Base-by-base conservation (phyloP, 805 yeast genomes). In the Zygoascus biomembranicola region DNA sequence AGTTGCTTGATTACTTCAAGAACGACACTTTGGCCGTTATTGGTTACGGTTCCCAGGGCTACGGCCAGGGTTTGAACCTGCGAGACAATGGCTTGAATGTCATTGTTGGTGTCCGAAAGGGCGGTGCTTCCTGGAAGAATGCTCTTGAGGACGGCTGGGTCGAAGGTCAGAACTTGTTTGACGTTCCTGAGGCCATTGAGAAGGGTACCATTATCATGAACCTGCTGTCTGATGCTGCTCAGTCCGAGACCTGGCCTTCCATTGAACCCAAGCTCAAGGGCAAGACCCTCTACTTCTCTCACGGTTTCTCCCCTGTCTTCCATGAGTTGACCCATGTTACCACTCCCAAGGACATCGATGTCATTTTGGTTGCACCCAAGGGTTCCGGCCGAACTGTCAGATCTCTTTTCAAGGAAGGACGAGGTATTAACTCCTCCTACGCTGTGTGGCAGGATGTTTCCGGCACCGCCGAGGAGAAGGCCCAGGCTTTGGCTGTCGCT, bases 311-410 rank as follows among this genome's bases (percentile, higher is more conserved):
- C 54, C 98, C 98, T 70, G 97, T 94, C 59, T 94, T 94, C 92
- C 89, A 90, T 79, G 90, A 90, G 67, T 85, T 92, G 77, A 94
- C 99, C 73, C 79, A 90, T 69, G 99, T 94, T 68, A 97, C 83
- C 68, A 85, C 96, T 69, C 99, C 99, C 78, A 76, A 77, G 64
- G 87, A 92, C 77, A 81, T 94, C 63, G 99, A 94, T 71, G 97
- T 90, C 64, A 94, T 94, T 78, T 81, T 94, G 71, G 99, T 92
- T 70, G 99, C 99, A 75, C 99, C 99, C 79, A 94, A 94, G 87
- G 99, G 99, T 74, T 92, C 98, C 61, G 99, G 99, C 79, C 90
- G 99, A 82, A 94, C 99, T 66, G 99, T 94, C 66, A 88, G 99
- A 83, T 85, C 98, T 60, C 80, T 94, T 70, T 94, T 94, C 94